Base-by-base conservation (phyloP, 495 filamentous ascomycete genomes). In the Chaetomium tenue region DNA sequence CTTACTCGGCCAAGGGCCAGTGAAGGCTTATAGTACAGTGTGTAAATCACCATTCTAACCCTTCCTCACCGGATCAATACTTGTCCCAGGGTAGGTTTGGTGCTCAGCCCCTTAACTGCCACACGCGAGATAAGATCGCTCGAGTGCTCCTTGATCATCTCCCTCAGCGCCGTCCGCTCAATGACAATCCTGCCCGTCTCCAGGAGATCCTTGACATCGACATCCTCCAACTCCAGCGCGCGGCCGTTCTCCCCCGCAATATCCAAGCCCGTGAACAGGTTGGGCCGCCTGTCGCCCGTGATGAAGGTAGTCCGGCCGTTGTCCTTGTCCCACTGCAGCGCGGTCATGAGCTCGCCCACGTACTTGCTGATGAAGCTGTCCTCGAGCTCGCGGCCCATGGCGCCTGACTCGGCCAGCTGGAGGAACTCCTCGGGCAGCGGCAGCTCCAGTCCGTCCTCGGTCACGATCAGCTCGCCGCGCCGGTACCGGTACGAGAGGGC, bases 171-270 rank as follows among this genome's bases (percentile, higher is more conserved):
- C 63, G 77, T 75, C 77, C 87, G 87, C 84, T 98, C 94, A 69
- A 98, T 88, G 58, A 97, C 86, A 68, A 97, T 78, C 63, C 91
- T 83, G 48, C 89, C 89, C 47, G 89, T 85, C 79, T 94, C 90
- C 71, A 98, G 72, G 63, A 97, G 75, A 77, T 96, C 89, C 83
- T 97, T 97, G 47, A 97, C 92, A 82, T 97, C 93, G 47, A 97
- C 89, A 67, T 97, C 90, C 16, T 75, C 76, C 62, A 85, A 78
- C 66, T 83, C 81, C 74, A 90, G 71, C n/a, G 87, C 86, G 63
- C 84, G 84, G 13, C 88, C 91, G 65, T 88, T 82, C 66, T 83
- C 78, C n/a, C 83, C 81, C 56, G 87, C 79, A 39, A 83, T 79
- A 37, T 81, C 79, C 69, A 94, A 73, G 53, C 83, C 86, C 39